Conservation (phyloP, 148 eudicot genomes). For the Diospyros kaki region DNA sequence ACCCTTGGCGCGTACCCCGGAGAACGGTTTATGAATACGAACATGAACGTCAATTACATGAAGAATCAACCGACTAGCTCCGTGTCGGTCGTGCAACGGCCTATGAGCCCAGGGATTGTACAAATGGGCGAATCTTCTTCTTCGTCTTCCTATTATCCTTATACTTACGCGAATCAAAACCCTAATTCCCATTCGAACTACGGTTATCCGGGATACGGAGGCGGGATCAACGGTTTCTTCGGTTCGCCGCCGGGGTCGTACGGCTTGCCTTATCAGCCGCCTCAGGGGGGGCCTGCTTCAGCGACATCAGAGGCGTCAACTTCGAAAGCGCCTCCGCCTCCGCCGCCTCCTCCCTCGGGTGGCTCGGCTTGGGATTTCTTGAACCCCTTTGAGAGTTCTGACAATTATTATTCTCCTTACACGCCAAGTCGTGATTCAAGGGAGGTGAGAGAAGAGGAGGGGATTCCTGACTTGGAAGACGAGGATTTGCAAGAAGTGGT, state of each 20-base stretch:
- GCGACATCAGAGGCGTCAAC: slow-evolving; percentile 26
- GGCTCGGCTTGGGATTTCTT: slow-evolving; percentile 79
- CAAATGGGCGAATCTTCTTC: slow-evolving; percentile 49
- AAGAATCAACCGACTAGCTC: slow-evolving; percentile 60
- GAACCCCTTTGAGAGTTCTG: slow-evolving; percentile 71
- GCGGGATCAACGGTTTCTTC: slow-evolving; percentile 22
- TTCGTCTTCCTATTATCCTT: slow-evolving; percentile 33
- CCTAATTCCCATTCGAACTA: slow-evolving; percentile 21
- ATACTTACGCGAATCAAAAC: slow-evolving; percentile 26
- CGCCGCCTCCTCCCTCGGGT: slow-evolving; percentile 67
- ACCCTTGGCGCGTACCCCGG: slow-evolving; percentile 10
- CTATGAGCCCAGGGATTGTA: slow-evolving; percentile 38
- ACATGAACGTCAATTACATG: slow-evolving; percentile 65
- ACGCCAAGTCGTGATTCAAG: slow-evolving; percentile 69
- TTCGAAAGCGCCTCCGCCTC: slow-evolving; percentile 49
- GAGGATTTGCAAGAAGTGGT: slow-evolving; percentile 84
- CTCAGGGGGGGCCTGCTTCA: slow-evolving; percentile 3
- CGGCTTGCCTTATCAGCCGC: slow-evolving; percentile 17
- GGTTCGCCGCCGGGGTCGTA: slow-evolving; percentile 22
- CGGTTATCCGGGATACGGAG: slow-evolving; percentile 32
- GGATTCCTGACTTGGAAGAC: slow-evolving; percentile 93
- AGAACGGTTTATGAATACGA: slow-evolving; percentile 20
- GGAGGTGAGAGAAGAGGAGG: slow-evolving; percentile 92
- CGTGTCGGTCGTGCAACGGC: slow-evolving; percentile 59
- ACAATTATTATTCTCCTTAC: slow-evolving; percentile 51